phyloP scores from a whole-genome alignment of 2,329 filamentous ascomycete species.

The Epichloe brachyelytri region DNA sequence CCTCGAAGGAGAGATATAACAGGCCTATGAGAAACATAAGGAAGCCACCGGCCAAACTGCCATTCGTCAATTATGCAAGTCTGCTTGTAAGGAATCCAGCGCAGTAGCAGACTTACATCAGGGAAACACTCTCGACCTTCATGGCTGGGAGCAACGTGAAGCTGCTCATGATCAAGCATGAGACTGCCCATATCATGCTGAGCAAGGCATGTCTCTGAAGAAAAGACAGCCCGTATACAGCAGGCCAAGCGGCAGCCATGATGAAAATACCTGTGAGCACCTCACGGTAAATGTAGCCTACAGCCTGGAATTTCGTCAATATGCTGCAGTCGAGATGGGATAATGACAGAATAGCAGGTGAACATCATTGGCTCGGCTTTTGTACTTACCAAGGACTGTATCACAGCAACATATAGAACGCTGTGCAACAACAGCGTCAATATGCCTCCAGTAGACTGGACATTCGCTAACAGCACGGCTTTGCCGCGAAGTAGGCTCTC shows the following conservation, averaged over 20 bases:
- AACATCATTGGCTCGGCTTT: not conserved
- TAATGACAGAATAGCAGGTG: not conserved
- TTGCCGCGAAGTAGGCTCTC: conserved; percentile 55
- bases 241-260: conserved; percentile 65
- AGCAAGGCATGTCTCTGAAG: conserved; percentile 51
- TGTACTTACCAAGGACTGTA: conserved; percentile 59
- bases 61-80: conserved; percentile 1
- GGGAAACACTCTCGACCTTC: conserved; percentile 63
- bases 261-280: conserved; percentile 74
- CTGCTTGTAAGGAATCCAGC: not conserved
- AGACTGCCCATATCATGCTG: conserved; percentile 57
- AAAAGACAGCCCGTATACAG: conserved; percentile 60
- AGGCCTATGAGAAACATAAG: conserved; percentile 68
- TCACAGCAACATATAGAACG: conserved; percentile 55
- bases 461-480: conserved; percentile 54
- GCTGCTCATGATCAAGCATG: conserved; percentile 71
- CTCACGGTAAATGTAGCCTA: conserved; percentile 85
- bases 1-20: conserved; percentile 69
- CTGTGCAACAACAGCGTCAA: conserved; percentile 50
- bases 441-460: conserved; percentile 45
- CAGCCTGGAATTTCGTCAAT: conserved; percentile 40
- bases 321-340: not conserved
- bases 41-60: conserved; percentile 50
- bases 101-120: conserved; percentile 47
- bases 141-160: conserved; percentile 83